Conservation (phyloP, 2,329 filamentous ascomycete genomes). For the Xylariaceae sp. region DNA sequence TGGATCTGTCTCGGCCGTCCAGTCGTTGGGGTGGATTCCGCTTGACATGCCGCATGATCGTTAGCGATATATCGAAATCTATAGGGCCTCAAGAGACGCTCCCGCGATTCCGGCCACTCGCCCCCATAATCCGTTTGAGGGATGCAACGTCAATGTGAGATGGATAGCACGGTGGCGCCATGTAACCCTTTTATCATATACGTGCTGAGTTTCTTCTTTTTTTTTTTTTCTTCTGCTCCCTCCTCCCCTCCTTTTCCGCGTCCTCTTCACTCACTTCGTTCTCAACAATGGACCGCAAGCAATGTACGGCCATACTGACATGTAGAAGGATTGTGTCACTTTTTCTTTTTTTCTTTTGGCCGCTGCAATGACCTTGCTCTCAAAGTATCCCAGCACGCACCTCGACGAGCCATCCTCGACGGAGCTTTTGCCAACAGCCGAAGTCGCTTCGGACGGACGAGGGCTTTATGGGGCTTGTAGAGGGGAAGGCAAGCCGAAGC, state of each 20-base stretch:
- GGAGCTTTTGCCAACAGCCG: background rate
- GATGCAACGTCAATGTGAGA: slow-evolving; percentile 3
- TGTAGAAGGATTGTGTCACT: background rate
- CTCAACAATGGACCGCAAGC: background rate
- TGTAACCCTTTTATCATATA: slow-evolving; percentile 6
- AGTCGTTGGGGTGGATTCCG: slow-evolving; percentile 5
- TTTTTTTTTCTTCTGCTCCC: background rate
- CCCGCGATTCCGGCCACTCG: background rate
- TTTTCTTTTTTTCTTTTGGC: slow-evolving; percentile 15
- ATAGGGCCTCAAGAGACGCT: background rate
- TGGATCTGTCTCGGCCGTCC: slow-evolving; percentile 9
- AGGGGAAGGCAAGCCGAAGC: slow-evolving; percentile 1
- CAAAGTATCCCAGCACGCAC: background rate
- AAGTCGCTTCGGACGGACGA: background rate
- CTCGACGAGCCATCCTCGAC: background rate
- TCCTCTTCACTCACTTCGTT: background rate
- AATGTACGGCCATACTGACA: background rate
- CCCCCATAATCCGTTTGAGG: slow-evolving; percentile 9
- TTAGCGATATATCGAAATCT: slow-evolving; percentile 4
- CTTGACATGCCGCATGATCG: slow-evolving; percentile 8
- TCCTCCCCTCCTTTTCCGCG: background rate
- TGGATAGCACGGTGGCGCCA: slow-evolving; percentile 4
- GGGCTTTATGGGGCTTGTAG: slow-evolving; percentile 1
- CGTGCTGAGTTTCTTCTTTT: background rate
- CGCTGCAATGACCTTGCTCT: slow-evolving; percentile 1